Evolutionary conservation across 306 rosid genomes (phyloP).

Genomic region (Trichosanthes cucumerina): DNA sequence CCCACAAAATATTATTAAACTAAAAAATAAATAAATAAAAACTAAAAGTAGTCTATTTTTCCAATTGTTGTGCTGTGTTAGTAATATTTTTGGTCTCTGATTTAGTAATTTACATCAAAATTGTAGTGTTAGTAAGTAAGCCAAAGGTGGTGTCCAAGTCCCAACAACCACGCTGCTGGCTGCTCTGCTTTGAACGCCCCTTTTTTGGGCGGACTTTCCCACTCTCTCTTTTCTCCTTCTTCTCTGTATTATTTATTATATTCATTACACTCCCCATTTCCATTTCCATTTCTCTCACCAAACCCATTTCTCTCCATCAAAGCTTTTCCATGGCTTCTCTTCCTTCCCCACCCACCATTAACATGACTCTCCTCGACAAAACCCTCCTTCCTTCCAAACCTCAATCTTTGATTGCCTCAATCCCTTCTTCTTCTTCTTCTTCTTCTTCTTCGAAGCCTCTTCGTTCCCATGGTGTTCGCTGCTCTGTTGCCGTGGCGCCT

Average conservation of each 20-base stretch:
- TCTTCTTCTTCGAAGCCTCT: not conserved
- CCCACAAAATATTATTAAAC: too few species aligned
- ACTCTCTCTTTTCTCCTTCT: not conserved
- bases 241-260: not conserved
- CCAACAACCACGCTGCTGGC: constrained; percentile 7
- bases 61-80: too few species aligned
- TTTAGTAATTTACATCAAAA: too few species aligned
- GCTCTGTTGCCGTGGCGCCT: constrained; percentile 40
- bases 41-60: too few species aligned
- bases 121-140: too few species aligned
- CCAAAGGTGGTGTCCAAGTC: too few species aligned
- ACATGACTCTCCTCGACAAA: constrained; percentile 31
- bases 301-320: not conserved
- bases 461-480: constrained; percentile 22
- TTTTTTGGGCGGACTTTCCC: constrained; percentile 54
- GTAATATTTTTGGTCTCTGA: too few species aligned
- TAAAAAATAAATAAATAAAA: too few species aligned
- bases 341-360: constrained; percentile 34
- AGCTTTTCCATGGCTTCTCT: constrained; percentile 32
- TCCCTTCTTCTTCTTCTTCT: constrained; percentile 17
- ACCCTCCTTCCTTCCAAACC: constrained; percentile 30
- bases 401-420: constrained; percentile 3
- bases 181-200: constrained; percentile 47
- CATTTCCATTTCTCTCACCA: constrained; percentile 1
- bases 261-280: not conserved